Percentiles rank a stretch among this genome's conserved stretches.
These are phyloP conservation scores for Basidioascus undulatus DNA, from an alignment of 768 basidiomycete genomes.

Conservation along the genomic window DNA sequence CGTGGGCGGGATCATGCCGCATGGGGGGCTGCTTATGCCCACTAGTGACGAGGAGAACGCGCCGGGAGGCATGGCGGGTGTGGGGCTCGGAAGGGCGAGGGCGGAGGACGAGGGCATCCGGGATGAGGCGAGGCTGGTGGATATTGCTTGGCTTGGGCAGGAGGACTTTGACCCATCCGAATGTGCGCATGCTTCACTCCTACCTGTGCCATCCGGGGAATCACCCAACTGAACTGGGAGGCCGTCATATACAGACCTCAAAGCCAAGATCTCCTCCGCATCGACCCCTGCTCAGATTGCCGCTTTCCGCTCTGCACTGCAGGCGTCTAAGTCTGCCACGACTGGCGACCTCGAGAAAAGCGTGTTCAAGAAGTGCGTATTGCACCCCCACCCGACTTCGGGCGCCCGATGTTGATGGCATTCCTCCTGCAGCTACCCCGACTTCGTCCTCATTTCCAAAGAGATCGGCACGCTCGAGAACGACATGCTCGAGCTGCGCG, in stretches of 20 bases:
- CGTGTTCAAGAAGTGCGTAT: slow-evolving; percentile 70
- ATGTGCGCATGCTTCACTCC: slow-evolving; percentile 3
- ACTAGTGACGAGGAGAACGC: slow-evolving; percentile 10
- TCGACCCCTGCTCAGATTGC: slow-evolving; percentile 62
- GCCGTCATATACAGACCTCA: slow-evolving; percentile 32
- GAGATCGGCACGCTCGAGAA: slow-evolving; percentile 91
- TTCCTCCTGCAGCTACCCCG: slow-evolving; percentile 48
- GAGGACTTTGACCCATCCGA: not conserved
- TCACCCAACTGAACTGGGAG: slow-evolving; percentile 18
- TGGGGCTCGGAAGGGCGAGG: slow-evolving; percentile 25
- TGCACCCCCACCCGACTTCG: not conserved
- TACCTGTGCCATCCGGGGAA: slow-evolving; percentile 16
- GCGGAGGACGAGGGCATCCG: slow-evolving; percentile 19
- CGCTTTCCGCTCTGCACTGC: slow-evolving; percentile 51
- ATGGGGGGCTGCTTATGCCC: not conserved
- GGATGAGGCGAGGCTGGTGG: slow-evolving; percentile 2
- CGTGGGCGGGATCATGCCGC: slow-evolving; percentile 13
- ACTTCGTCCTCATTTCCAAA: slow-evolving; percentile 89
- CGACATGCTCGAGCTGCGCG: slow-evolving; percentile 92
- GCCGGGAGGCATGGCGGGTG: slow-evolving; percentile 18
- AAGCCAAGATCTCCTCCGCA: slow-evolving; percentile 66
- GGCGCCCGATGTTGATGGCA: not conserved
- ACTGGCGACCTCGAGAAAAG: slow-evolving; percentile 62
- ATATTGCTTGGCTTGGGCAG: not conserved
- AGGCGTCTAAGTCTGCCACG: slow-evolving; percentile 42